Evolutionary conservation across 495 filamentous ascomycete genomes (phyloP).

Genomic region (Filosporella fistucella): DNA sequence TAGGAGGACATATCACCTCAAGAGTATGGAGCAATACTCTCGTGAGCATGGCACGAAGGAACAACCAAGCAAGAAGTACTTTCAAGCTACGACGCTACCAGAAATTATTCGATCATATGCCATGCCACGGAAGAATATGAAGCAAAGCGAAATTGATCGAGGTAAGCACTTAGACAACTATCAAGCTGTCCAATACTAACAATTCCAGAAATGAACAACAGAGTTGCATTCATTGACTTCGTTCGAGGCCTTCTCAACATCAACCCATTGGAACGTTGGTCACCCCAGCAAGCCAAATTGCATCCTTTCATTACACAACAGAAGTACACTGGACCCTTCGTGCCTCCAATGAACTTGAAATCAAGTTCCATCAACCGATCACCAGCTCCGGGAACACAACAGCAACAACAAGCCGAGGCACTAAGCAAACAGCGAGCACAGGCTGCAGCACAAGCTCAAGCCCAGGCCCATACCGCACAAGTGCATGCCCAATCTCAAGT

Average conservation of each 20-base stretch:
- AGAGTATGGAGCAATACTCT: constrained; percentile 96
- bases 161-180: constrained; percentile 51
- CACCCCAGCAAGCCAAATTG: constrained; percentile 93
- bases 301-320: constrained; percentile 99
- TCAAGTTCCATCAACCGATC: constrained; percentile 76
- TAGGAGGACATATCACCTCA: constrained; percentile 82
- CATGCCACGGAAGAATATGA: constrained; percentile 99
- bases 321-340: constrained; percentile 92
- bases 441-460: constrained; percentile 47
- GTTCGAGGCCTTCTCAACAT: constrained; percentile 93
- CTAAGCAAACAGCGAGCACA: constrained; percentile 80
- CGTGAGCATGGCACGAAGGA: constrained; percentile 94
- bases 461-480: constrained; percentile 40
- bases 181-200: constrained; percentile 17
- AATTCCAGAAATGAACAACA: constrained; percentile 87
- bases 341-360: constrained; percentile 97
- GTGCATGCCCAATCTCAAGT: constrained; percentile 31
- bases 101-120: constrained; percentile 97
- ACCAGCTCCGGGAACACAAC: constrained; percentile 92
- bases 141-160: constrained; percentile 91
- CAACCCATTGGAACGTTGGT: constrained; percentile 96
- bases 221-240: constrained; percentile 98
- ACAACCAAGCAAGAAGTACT: constrained; percentile 99
- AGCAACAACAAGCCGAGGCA: constrained; percentile 92
- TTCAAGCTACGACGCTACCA: constrained; percentile 85